A percentile compares a stretch with the other conserved stretches of the same genome.
phyloP scores from a whole-genome alignment of 176 grass and related monocot genomes.

The Lolium perenne region DNA sequence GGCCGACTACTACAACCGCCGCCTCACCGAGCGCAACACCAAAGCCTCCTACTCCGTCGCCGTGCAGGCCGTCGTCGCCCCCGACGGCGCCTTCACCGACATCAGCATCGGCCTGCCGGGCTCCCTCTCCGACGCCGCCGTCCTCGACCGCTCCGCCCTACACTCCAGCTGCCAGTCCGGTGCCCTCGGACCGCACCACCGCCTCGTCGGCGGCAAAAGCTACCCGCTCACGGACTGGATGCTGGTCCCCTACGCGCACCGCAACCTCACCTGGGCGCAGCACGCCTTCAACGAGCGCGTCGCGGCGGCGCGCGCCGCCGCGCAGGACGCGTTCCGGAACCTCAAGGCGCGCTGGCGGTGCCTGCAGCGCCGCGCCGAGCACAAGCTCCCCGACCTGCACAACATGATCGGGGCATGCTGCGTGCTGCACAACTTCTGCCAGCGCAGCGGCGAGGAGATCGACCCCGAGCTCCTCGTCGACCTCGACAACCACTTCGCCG shows the following conservation, averaged over 20 bases:
- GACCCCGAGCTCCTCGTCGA: conserved; percentile 46
- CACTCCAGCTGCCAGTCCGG: conserved; percentile 42
- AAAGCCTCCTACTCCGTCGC: conserved; percentile 83
- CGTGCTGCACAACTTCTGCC: conserved; percentile 87
- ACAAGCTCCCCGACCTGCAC: conserved; percentile 67
- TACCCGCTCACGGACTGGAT: conserved; percentile 71
- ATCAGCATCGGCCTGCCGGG: conserved; percentile 66
- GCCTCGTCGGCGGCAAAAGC: conserved; percentile 62
- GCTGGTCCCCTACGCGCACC: conserved; percentile 76
- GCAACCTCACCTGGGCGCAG: conserved; percentile 73
- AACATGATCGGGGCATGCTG: conserved; percentile 71
- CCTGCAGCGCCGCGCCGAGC: conserved; percentile 69
- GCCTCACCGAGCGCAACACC: conserved; percentile 72
- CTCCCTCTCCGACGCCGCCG: conserved; percentile 61
- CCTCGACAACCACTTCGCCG: conserved; percentile 49
- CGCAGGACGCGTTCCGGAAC: conserved; percentile 56
- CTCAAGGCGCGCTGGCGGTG: conserved; percentile 74
- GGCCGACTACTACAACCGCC: conserved; percentile 68
- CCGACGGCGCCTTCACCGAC: conserved; percentile 66
- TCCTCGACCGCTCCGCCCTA: conserved; percentile 63
- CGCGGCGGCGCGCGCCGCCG: conserved; percentile 28
- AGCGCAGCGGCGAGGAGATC: conserved; percentile 50
- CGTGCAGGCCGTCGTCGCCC: conserved; percentile 63
- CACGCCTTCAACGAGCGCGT: conserved; percentile 67
- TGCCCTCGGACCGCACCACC: conserved; percentile 21